These are phyloP conservation scores for Linaria vulgaris DNA, from an alignment of 257 asterid species.

Conservation along the genomic window DNA sequence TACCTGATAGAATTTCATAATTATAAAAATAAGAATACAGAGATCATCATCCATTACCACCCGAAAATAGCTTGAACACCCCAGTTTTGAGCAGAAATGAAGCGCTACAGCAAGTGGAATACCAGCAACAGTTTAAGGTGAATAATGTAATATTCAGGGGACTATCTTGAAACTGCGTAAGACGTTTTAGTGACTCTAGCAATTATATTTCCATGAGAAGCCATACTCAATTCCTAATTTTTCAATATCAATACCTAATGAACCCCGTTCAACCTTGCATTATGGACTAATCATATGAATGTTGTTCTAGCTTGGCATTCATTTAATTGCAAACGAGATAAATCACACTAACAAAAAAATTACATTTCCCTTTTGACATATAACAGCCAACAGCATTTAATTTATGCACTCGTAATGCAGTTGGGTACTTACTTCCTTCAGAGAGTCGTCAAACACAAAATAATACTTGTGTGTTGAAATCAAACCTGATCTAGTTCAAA, in stretches of 20 bases:
- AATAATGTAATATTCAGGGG: too few species aligned
- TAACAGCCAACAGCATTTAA: background rate
- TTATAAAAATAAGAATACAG: slow-evolving; percentile 1
- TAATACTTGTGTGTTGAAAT: slow-evolving; percentile 8
- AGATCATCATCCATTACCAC: too few species aligned
- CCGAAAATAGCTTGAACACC: too few species aligned
- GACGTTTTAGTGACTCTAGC: too few species aligned
- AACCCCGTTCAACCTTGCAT: slow-evolving; percentile 13
- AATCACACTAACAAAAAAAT: background rate
- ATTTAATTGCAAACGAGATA: background rate
- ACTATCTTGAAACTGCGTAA: too few species aligned
- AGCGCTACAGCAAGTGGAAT: too few species aligned
- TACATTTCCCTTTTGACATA: slow-evolving; percentile 10
- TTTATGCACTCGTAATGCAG: background rate
- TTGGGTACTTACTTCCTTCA: slow-evolving; percentile 8
- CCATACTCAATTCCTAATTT: slow-evolving; percentile 4
- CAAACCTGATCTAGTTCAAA: slow-evolving; percentile 73
- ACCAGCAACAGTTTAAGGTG: too few species aligned
- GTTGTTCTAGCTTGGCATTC: background rate
- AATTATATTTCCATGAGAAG: background rate
- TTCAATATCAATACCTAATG: background rate
- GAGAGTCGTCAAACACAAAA: slow-evolving; percentile 3
- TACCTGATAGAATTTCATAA: slow-evolving; percentile 45
- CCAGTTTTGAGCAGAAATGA: too few species aligned
- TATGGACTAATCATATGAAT: background rate